Percentiles rank a stretch among this genome's conserved stretches.
These are phyloP conservation scores for Falciphora oryzae DNA, from an alignment of 2,329 filamentous ascomycete species.

Conservation along the genomic window DNA sequence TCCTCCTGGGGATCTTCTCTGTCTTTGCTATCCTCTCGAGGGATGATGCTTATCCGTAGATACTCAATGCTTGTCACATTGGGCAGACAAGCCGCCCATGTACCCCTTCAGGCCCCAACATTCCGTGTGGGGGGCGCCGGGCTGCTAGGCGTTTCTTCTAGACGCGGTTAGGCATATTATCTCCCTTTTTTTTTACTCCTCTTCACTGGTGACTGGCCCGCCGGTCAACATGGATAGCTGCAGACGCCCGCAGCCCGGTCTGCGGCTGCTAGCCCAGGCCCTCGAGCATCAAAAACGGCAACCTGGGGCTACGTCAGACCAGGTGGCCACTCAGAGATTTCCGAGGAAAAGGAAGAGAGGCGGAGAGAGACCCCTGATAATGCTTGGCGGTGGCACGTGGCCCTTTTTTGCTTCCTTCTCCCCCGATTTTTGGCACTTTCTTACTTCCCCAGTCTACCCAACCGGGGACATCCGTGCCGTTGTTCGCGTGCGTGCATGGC, in stretches of 20 bases:
- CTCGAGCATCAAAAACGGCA: background rate
- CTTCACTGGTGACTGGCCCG: background rate
- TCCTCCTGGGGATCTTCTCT: background rate
- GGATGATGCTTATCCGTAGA: background rate
- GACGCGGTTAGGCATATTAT: background rate
- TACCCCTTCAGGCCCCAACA: background rate
- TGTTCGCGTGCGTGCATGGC: background rate
- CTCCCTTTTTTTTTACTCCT: background rate
- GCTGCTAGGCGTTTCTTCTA: background rate
- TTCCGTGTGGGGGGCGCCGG: background rate
- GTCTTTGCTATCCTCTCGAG: background rate
- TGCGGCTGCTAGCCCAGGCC: background rate
- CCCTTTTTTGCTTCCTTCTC: background rate
- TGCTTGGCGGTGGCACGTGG: background rate
- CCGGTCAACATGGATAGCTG: background rate
- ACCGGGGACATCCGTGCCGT: background rate
- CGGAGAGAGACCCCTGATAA: background rate
- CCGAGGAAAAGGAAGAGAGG: background rate
- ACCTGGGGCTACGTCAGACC: background rate
- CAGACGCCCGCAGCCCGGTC: background rate
- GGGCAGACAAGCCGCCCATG: background rate
- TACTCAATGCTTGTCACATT: background rate
- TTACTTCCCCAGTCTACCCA: background rate
- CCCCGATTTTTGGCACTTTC: background rate
- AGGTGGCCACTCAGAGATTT: background rate